phyloP scores from a whole-genome alignment of 225 moss, liverwort and hornwort species.

The Thuidium tamariscinum region DNA sequence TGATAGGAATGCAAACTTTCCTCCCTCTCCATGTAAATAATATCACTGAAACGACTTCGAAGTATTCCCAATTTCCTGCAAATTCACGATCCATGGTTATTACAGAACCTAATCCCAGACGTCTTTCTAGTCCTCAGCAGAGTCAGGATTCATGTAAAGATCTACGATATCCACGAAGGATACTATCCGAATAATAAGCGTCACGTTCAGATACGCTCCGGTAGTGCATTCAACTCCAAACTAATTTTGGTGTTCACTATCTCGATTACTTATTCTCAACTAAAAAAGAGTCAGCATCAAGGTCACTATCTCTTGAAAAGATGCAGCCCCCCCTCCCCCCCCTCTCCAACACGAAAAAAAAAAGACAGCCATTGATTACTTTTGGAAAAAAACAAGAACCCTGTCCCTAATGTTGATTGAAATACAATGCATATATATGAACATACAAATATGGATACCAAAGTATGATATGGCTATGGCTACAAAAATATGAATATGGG shows the following conservation, averaged over 20 bases:
- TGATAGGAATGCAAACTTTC: conserved; percentile 33
- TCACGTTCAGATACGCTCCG: not conserved
- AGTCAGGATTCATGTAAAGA: not conserved
- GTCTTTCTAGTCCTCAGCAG: not conserved
- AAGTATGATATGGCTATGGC: too few species aligned
- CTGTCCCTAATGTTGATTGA: too few species aligned
- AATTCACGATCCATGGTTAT: not conserved
- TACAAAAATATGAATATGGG: too few species aligned
- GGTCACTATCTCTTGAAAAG: too few species aligned
- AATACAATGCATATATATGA: too few species aligned
- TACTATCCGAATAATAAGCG: too few species aligned
- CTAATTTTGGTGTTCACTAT: too few species aligned
- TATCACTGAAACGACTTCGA: conserved; percentile 14
- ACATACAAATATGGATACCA: too few species aligned
- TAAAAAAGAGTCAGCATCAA: not conserved
- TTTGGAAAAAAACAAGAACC: too few species aligned
- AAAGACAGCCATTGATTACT: too few species aligned
- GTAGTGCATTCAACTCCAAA: not conserved
- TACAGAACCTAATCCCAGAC: not conserved
- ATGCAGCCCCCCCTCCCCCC: too few species aligned
- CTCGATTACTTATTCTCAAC: not conserved
- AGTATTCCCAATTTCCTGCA: conserved; percentile 40
- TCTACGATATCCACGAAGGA: not conserved
- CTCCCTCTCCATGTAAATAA: conserved; percentile 8
- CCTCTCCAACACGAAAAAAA: too few species aligned